Evolutionary conservation across 345 rosid species (phyloP), one percentile per base, ranked within the genome.

Genomic region (Hypericum androsaemum): DNA sequence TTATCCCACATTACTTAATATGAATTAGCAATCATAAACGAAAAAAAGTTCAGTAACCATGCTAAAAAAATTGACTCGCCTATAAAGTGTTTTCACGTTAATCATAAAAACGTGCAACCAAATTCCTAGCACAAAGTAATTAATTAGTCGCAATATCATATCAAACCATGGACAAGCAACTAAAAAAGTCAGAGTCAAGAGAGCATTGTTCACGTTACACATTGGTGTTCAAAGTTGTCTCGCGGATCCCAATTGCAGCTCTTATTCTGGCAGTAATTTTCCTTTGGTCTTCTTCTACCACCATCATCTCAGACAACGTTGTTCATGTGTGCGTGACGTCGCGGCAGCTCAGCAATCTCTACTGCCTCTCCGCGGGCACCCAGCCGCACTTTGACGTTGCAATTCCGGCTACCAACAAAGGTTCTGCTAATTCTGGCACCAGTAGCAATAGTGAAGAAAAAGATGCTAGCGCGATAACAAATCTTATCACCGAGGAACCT

Each of bases 281-380:
- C 63, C 47, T 84, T 0, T 89, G 97, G 90, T 80, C 88, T 14
- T 78, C 90, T 52, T 78, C 94, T 50, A 68, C 86, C 54, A 80
- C 88, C 41, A 61, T 82, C 67, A 75, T 86, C 63, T 83, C 90
- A 7, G 75, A 80, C 40, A 74, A 82, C 22, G 71, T 79, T 10
- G 74, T 82, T 55, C 94, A 79, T 6, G 69, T 86, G 12, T 86
- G 94, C 48, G 61, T 86, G 41, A 83, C 94, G 9, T 86, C 90
- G 1, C 74, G 94, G 36, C 81, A 83, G 68, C 90, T 89, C 72
- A 78, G 53, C 67, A 75, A 80, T 53, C 85, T 71, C 45, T 89
- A 76, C 57, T 86, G 97, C 64, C 78, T 89, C 65, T 83, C 97
- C 0, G 95, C 95, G 0, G 94, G 95, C 35, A 54, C 86, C 4